These are phyloP conservation scores for Schizochytrium sp. DNA, from an alignment of 108 stramenopile genomes.

Conservation along the genomic window DNA sequence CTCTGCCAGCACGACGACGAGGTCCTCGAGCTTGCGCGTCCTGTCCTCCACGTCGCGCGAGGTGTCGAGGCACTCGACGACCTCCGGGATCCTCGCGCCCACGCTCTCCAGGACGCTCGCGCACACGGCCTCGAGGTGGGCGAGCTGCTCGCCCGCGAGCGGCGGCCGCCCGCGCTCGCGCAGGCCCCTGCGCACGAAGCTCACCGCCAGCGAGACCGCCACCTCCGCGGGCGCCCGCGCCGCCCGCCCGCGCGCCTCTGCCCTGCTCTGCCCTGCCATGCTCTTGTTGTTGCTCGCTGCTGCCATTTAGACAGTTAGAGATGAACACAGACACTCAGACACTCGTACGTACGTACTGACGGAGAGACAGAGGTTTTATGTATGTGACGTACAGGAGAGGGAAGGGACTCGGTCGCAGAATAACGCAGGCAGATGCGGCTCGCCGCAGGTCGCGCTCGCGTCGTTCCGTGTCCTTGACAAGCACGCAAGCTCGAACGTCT, in stretches of 20 bases:
- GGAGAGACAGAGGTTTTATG: too few species aligned
- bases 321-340: too few species aligned
- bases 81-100: not conserved
- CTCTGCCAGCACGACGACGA: not conserved
- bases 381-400: too few species aligned
- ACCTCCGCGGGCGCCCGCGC: not conserved
- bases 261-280: too few species aligned
- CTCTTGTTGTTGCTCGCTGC: too few species aligned
- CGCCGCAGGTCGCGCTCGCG: too few species aligned
- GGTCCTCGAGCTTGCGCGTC: not conserved
- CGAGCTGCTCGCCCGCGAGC: not conserved
- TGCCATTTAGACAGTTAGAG: too few species aligned
- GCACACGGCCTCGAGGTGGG: not conserved
- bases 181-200: not conserved
- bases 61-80: not conserved
- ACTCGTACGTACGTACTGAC: too few species aligned
- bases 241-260: not conserved
- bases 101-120: not conserved
- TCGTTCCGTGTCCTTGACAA: too few species aligned
- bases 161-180: not conserved
- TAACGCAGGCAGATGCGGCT: too few species aligned
- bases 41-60: not conserved
- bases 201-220: not conserved
- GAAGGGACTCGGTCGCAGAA: too few species aligned
- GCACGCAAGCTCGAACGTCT: too few species aligned